phyloP scores from a whole-genome alignment of 163 green algal species.

The Chlamydomonas reinhardtii region DNA sequence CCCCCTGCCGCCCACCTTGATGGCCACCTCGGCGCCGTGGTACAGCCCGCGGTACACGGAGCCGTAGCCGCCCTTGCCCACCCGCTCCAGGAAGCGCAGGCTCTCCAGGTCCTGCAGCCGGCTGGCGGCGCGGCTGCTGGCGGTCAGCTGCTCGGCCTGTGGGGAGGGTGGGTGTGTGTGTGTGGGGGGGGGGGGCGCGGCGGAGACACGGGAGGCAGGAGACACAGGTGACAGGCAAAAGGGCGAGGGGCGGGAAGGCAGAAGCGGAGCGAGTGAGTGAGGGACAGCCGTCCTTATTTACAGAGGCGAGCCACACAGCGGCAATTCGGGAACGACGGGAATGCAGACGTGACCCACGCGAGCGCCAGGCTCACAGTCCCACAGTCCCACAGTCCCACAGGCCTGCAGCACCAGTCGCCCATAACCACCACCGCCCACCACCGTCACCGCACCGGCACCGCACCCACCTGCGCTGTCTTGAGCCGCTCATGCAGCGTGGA shows the following conservation, averaged over 20 bases:
- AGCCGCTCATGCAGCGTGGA: constrained; percentile 35
- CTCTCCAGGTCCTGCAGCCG: constrained; percentile 31
- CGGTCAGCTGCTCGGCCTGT: constrained; percentile 40
- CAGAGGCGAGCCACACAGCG: too few species aligned
- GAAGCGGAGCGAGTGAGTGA: too few species aligned
- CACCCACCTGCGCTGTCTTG: constrained; percentile 32
- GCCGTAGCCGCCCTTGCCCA: constrained; percentile 52
- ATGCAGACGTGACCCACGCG: too few species aligned
- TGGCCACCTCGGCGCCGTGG: constrained; percentile 53
- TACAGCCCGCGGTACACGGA: constrained; percentile 53
- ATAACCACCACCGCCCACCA: not conserved
- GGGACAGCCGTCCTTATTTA: too few species aligned
- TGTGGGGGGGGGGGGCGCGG: too few species aligned
- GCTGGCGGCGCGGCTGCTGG: not conserved
- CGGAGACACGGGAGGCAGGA: too few species aligned
- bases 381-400: too few species aligned
- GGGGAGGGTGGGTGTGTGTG: not conserved
- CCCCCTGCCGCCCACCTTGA: constrained; percentile 39
- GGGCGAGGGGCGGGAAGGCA: too few species aligned
- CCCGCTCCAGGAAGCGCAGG: constrained; percentile 35
- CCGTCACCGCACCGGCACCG: too few species aligned
- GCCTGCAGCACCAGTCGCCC: not conserved
- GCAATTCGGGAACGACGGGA: too few species aligned
- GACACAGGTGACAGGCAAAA: too few species aligned
- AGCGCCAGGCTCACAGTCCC: too few species aligned